Evolutionary conservation across 2,329 filamentous ascomycete species (phyloP).

Genomic region (Colletotrichum gigasporum): DNA sequence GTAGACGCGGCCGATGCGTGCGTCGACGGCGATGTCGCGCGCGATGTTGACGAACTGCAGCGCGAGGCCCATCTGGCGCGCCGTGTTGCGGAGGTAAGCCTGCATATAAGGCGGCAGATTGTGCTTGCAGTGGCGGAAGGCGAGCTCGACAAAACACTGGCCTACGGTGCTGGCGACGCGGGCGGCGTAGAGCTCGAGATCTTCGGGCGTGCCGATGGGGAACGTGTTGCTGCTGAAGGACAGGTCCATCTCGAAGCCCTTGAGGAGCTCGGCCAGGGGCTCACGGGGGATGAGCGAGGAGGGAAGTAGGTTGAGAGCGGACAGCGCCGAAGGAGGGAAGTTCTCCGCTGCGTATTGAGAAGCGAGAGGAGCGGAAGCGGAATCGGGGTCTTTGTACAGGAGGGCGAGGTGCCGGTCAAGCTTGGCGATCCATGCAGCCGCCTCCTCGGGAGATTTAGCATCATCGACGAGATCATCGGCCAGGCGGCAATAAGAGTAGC

Average conservation of each 20-base stretch:
- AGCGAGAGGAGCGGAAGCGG: conserved; percentile 23
- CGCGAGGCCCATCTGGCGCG: conserved; percentile 74
- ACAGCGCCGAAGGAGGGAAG: conserved; percentile 62
- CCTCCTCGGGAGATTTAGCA: conserved; percentile 60
- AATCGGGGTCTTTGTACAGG: conserved; percentile 50
- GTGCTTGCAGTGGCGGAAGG: conserved; percentile 64
- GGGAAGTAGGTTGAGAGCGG: conserved; percentile 69
- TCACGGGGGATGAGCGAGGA: conserved; percentile 62
- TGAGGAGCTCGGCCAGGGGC: conserved; percentile 71
- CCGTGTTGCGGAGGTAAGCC: conserved; percentile 61
- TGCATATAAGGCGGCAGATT: conserved; percentile 40
- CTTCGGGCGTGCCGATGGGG: conserved; percentile 67
- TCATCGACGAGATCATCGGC: conserved; percentile 80
- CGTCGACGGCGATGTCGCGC: conserved; percentile 76
- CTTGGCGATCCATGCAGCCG: conserved; percentile 66
- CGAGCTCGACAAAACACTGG: conserved; percentile 72
- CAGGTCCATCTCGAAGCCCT: conserved; percentile 76
- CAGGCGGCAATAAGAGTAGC: conserved; percentile 78
- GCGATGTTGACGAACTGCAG: conserved; percentile 83
- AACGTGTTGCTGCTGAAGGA: conserved; percentile 55
- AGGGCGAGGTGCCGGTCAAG: conserved; percentile 66
- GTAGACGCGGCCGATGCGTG: conserved; percentile 73
- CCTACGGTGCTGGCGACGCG: conserved; percentile 79
- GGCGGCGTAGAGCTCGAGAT: conserved; percentile 71
- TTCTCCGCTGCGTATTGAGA: conserved; percentile 51